Evolutionary conservation across 306 rosid genomes (phyloP).

Genomic region (Acacia confusa): DNA sequence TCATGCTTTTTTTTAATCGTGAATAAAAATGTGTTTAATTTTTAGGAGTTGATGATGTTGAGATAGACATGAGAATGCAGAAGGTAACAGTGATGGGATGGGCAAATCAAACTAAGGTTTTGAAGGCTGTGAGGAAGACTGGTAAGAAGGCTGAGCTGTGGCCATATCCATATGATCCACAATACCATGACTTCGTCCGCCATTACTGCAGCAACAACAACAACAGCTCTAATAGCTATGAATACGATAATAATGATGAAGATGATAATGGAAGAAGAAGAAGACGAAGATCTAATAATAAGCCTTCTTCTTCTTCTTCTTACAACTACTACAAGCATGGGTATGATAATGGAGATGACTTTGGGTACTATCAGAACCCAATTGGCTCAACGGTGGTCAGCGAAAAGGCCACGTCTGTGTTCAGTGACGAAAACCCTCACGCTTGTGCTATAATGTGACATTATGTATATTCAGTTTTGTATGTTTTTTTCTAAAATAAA

Average conservation of each 20-base stretch:
- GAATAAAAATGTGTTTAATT: not conserved
- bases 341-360: slow-evolving; percentile 27
- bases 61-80: slow-evolving; percentile 58
- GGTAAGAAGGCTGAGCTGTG: slow-evolving; percentile 73
- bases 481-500: not conserved
- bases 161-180: slow-evolving; percentile 71
- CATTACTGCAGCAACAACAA: slow-evolving; percentile 18
- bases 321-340: slow-evolving; percentile 48
- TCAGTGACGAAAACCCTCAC: slow-evolving; percentile 74
- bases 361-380: slow-evolving; percentile 43
- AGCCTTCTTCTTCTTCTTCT: slow-evolving; percentile 44
- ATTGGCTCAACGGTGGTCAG: slow-evolving; percentile 42
- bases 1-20: not conserved
- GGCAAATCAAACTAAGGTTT: slow-evolving; percentile 55
- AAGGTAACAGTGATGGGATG: slow-evolving; percentile 87
- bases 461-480: not conserved
- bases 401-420: slow-evolving; percentile 47
- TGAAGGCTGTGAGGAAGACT: slow-evolving; percentile 57
- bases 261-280: not conserved
- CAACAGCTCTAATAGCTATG: not conserved
- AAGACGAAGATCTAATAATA: not conserved
- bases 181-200: slow-evolving; percentile 38
- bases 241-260: not conserved
- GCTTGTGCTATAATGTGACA: slow-evolving; percentile 70
- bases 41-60: slow-evolving; percentile 65